These are phyloP conservation scores for Albatrellus ellisii DNA, from an alignment of 768 basidiomycete genomes.

Conservation along the genomic window DNA sequence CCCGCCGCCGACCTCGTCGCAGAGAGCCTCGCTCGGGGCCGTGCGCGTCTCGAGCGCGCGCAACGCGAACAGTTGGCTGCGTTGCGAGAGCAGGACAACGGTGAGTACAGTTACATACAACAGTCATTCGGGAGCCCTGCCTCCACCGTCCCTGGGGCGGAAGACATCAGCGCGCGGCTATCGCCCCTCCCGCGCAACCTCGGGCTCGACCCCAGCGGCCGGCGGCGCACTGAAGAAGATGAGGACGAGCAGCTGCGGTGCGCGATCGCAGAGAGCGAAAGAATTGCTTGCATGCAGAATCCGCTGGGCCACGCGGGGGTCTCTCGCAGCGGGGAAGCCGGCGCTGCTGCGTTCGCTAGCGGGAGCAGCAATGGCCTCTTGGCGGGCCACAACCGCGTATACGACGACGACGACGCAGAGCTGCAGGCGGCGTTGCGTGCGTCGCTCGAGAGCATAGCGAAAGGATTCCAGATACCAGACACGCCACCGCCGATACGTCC, in stretches of 20 bases:
- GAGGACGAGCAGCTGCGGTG: constrained; percentile 42
- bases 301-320: constrained; percentile 11
- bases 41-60: constrained; percentile 13
- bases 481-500: constrained; percentile 16
- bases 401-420: constrained; percentile 82
- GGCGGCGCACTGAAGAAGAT: constrained; percentile 29
- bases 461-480: constrained; percentile 29
- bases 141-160: constrained; percentile 4
- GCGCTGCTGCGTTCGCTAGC: no score
- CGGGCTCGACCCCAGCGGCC: no score
- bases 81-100: constrained; percentile 28
- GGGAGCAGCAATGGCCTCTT: no score
- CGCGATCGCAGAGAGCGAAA: constrained; percentile 52
- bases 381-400: constrained; percentile 28
- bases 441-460: constrained; percentile 55
- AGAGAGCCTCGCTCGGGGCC: constrained; percentile 14
- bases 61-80: constrained; percentile 54
- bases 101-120: no score
- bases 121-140: constrained; percentile 15
- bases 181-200: no score
- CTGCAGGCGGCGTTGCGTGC: constrained; percentile 81
- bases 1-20: constrained; percentile 11
- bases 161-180: background rate
- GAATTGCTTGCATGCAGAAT: constrained; percentile 26
- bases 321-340: constrained; percentile 11